Conservation (phyloP, 306 rosid species). For the Sesbania bispinosa region DNA sequence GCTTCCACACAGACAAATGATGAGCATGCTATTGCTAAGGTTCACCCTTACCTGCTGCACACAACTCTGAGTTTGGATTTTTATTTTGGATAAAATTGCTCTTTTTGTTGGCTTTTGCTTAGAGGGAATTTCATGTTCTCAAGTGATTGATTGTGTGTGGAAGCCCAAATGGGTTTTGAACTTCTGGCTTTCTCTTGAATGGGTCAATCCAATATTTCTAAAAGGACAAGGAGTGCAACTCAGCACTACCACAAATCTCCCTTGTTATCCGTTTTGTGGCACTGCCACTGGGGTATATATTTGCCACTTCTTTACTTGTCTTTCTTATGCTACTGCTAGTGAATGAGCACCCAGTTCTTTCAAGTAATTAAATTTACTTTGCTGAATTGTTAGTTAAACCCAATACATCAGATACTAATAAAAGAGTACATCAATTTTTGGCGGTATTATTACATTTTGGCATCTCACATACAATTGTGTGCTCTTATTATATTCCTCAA, state of each 20-base stretch:
- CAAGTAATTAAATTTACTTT: neutral
- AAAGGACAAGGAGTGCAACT: slow-evolving; percentile 6
- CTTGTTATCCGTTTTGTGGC: slow-evolving; percentile 29
- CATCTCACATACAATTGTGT: too few relatives aligned
- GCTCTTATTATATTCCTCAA: too few relatives aligned
- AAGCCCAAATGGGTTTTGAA: neutral
- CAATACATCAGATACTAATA: neutral
- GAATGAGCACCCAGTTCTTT: neutral
- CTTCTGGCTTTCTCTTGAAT: neutral
- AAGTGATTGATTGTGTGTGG: slow-evolving; percentile 2
- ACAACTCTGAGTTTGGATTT: slow-evolving; percentile 32
- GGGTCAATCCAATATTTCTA: neutral
- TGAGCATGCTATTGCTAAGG: slow-evolving; percentile 33
- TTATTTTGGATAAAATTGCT: neutral
- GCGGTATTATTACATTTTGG: too few relatives aligned
- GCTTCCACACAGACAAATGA: slow-evolving; percentile 48
- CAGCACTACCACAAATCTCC: slow-evolving; percentile 28
- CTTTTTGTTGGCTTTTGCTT: slow-evolving; percentile 8
- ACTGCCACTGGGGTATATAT: too few relatives aligned
- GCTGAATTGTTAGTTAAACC: neutral
- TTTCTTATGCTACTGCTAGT: neutral
- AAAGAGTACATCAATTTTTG: neutral
- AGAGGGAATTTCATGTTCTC: neutral
- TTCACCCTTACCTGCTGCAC: slow-evolving; percentile 38
- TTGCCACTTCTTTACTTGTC: neutral